phyloP scores from a whole-genome alignment of 2,329 filamentous ascomycete genomes.

The Trichoderma sp. region DNA sequence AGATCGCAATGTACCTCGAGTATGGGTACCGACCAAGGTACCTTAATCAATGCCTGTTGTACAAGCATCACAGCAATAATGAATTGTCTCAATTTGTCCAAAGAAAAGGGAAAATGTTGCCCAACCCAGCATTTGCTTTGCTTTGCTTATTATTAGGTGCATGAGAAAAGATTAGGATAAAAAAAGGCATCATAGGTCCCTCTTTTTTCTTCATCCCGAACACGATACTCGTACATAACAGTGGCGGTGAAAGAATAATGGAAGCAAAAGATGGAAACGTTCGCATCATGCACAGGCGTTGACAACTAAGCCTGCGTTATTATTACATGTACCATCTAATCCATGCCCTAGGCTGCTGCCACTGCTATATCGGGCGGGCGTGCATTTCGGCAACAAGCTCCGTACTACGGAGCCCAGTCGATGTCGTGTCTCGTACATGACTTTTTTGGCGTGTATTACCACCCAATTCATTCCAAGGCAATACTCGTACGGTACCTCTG shows the following conservation, averaged over 20 bases:
- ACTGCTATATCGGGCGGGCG: background rate
- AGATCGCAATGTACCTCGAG: background rate
- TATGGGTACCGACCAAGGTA: background rate
- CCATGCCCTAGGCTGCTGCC: background rate
- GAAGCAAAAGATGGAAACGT: background rate
- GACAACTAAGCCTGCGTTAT: conserved; percentile 13
- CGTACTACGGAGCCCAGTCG: background rate
- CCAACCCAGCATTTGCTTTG: background rate
- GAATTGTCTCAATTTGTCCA: background rate
- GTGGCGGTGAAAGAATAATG: conserved; percentile 10
- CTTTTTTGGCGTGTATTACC: background rate
- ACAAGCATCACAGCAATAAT: background rate
- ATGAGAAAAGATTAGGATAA: background rate
- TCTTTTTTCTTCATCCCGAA: background rate
- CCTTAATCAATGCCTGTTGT: background rate
- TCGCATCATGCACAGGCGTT: conserved; percentile 14
- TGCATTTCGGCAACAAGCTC: conserved; percentile 1
- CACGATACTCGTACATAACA: background rate
- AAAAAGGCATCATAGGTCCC: background rate
- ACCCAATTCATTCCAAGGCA: background rate
- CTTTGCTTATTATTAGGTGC: background rate
- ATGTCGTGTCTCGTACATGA: background rate
- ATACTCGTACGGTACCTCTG: background rate
- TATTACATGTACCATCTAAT: background rate
- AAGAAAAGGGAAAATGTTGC: background rate